Evolutionary conservation across 306 rosid genomes (phyloP), one percentile per base, ranked within the genome.

Genomic region (Cercis canadensis): DNA sequence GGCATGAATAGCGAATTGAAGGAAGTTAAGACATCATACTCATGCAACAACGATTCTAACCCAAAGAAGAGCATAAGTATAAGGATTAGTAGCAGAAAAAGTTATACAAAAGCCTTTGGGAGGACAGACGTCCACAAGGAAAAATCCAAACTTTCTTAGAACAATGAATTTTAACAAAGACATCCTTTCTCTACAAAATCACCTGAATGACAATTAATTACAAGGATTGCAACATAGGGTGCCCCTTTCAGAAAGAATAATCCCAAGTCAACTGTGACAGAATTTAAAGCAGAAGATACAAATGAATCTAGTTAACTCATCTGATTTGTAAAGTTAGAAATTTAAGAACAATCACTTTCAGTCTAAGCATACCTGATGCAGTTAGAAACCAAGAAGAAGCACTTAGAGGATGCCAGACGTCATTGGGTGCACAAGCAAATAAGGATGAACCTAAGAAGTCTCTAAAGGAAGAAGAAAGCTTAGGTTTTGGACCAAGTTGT

Each of bases 311-410:
- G 29, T 24, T 24, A 37, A 2, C 13, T 40, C 17, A 61, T 69
- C 9, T 14, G 34, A 24, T 51, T 60, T 76, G 11, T 41, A 37
- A 14, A 34, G 52, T 13, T 29, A 44, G 60, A 60, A 72, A 54
- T 51, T 33, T 10, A 54, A 56, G 44, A 76, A 18, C 33, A 73
- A 50, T 57, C 13, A 69, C 11, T 33, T 8, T 4, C 5, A 66
- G 9, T 12, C 0, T 12, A 57, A 41, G 49, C 13, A 69, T 76
- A 80, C 87, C 92, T 86, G 78, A 33, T 67, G 54, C 14, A 65
- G 11, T 72, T 73, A 61, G 75, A 74, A 56, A 61, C 46, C 21
- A 77, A 64, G 73, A 60, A 56, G 59, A 53, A 76, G 67, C 52
- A 67, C 49, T 40, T 13, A 37, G 59, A 67, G 12, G 49, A 61